phyloP scores from a whole-genome alignment of 1,139 yeast species.

The Scheffersomyces illinoinensis region DNA sequence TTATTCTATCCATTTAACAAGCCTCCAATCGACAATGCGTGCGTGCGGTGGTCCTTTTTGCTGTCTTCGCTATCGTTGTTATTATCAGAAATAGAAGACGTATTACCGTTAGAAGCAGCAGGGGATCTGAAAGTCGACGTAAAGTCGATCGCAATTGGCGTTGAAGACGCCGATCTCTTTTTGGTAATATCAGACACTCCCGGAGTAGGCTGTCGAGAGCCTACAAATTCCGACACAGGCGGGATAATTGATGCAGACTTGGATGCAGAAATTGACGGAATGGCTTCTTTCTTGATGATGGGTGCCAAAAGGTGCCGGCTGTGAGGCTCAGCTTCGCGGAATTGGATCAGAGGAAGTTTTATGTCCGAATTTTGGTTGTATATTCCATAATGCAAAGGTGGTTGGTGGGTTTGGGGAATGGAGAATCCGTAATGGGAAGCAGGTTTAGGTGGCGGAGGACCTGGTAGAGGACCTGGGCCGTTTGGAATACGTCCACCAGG shows the following conservation, averaged over 20 bases:
- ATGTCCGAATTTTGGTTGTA: not conserved
- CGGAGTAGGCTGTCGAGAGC: slow-evolving; percentile 1
- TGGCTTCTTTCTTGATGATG: not conserved
- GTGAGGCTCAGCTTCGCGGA: not conserved
- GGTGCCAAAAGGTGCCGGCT: slow-evolving; percentile 1
- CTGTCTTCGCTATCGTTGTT: slow-evolving; percentile 11
- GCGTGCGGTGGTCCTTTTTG: slow-evolving; percentile 11
- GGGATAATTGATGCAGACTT: slow-evolving; percentile 3
- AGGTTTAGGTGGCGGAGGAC: slow-evolving; percentile 37
- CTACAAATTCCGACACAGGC: slow-evolving; percentile 2
- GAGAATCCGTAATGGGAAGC: not conserved
- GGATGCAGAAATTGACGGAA: not conserved
- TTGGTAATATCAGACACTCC: slow-evolving; percentile 4
- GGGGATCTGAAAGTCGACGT: slow-evolving; percentile 21
- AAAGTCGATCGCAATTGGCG: slow-evolving; percentile 32
- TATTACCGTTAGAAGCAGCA: not conserved
- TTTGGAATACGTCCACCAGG: slow-evolving; percentile 43
- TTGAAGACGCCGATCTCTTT: slow-evolving; percentile 1
- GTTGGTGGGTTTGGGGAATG: not conserved
- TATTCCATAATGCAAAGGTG: not conserved
- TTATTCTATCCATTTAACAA: slow-evolving; percentile 26
- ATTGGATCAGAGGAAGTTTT: not conserved
- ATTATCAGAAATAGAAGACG: not conserved
- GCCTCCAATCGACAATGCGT: slow-evolving; percentile 37
- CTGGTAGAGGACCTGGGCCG: slow-evolving; percentile 50